Evolutionary conservation across 2,329 filamentous ascomycete species (phyloP).

Genomic region (Alternaria gansuensis): DNA sequence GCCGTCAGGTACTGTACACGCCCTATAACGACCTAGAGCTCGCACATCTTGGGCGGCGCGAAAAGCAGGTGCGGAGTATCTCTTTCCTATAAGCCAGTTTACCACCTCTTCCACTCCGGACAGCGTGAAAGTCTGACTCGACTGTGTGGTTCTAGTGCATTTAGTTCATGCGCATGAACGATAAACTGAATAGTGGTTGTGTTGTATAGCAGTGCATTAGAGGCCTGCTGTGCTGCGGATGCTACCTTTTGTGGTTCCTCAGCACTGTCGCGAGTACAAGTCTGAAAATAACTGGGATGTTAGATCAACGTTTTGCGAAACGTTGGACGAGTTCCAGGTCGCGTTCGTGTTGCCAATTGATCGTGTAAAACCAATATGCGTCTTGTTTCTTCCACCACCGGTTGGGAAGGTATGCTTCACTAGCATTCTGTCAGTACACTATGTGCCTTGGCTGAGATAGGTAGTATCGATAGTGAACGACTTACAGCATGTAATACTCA

Average conservation of each 20-base stretch:
- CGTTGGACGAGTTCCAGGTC: conserved; percentile 50
- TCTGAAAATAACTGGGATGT: neutral
- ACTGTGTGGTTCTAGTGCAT: too few relatives aligned
- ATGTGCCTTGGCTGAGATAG: neutral
- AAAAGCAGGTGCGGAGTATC: too few relatives aligned
- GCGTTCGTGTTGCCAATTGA: conserved; percentile 50
- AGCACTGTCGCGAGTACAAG: neutral
- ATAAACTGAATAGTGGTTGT: too few relatives aligned
- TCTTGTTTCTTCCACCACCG: conserved; percentile 62
- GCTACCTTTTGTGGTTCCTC: neutral
- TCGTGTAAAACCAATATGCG: conserved; percentile 61
- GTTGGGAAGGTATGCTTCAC: conserved; percentile 65
- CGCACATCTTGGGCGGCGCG: too few relatives aligned
- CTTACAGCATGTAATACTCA: conserved; percentile 65
- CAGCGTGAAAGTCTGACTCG: too few relatives aligned
- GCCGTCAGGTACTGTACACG: too few relatives aligned
- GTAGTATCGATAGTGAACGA: neutral
- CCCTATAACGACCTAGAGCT: too few relatives aligned
- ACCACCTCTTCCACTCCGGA: too few relatives aligned
- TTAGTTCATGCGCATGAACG: too few relatives aligned
- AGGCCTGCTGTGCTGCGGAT: too few relatives aligned
- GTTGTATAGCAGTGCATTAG: too few relatives aligned
- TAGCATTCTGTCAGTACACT: conserved; percentile 8
- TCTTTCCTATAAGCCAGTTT: too few relatives aligned
- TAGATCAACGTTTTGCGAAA: conserved; percentile 23